These are phyloP conservation scores for Huntiella moniliformis DNA, from an alignment of 2,329 filamentous ascomycete genomes.

Conservation along the genomic window DNA sequence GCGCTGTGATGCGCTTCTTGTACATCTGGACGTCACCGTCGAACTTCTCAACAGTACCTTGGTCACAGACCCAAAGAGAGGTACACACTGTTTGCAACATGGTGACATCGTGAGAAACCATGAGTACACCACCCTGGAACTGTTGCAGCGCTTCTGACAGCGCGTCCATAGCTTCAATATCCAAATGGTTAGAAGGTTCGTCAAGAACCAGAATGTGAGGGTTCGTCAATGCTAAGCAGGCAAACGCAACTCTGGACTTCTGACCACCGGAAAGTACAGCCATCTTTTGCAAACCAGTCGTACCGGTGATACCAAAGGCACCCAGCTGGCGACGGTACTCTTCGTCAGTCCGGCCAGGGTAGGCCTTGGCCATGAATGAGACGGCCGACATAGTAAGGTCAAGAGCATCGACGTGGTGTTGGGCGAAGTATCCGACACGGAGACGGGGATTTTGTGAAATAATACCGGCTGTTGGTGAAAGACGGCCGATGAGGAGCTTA, in stretches of 20 bases:
- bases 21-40: slow-evolving; percentile 87
- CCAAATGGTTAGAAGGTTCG: slow-evolving; percentile 94
- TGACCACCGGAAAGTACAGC: slow-evolving; percentile 85
- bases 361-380: slow-evolving; percentile 85
- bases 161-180: slow-evolving; percentile 98
- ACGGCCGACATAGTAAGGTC: slow-evolving; percentile 81
- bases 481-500: slow-evolving; percentile 82
- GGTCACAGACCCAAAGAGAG: slow-evolving; percentile 90
- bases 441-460: slow-evolving; percentile 80
- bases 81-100: slow-evolving; percentile 95
- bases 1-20: slow-evolving; percentile 86
- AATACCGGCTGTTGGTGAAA: slow-evolving; percentile 56
- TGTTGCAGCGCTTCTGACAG: slow-evolving; percentile 63
- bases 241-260: slow-evolving; percentile 95
- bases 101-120: slow-evolving; percentile 98
- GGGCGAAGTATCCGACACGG: slow-evolving; percentile 88
- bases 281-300: slow-evolving; percentile 94
- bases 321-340: slow-evolving; percentile 92
- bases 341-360: slow-evolving; percentile 81
- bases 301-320: slow-evolving; percentile 78
- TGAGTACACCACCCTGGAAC: slow-evolving; percentile 88
- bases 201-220: slow-evolving; percentile 95
- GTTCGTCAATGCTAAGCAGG: slow-evolving; percentile 82
- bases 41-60: slow-evolving; percentile 89
- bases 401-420: slow-evolving; percentile 93